Conservation (phyloP, 2,329 filamentous ascomycete genomes). For the Colletotrichum euphorbiae region DNA sequence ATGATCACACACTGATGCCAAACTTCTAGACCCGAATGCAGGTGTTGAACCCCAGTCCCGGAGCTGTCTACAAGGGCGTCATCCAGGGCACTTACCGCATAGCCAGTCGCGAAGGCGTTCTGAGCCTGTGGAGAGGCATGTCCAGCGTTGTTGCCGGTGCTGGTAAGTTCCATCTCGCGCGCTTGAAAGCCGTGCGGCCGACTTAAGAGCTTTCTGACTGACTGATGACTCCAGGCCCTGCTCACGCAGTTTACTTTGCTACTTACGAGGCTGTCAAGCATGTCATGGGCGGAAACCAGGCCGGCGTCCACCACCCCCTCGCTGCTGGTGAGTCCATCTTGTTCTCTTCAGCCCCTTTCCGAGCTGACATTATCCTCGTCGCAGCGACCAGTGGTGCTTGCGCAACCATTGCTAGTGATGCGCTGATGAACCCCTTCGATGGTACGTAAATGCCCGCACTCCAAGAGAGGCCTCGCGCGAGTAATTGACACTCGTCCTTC, state of each 20-base stretch:
- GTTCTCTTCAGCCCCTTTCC: background rate
- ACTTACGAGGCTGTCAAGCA: constrained; percentile 99
- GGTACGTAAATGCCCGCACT: constrained; percentile 65
- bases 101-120: constrained; percentile 86
- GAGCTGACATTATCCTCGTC: background rate
- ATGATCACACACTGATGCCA: constrained; percentile 40
- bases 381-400: constrained; percentile 91
- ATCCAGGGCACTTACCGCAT: constrained; percentile 94
- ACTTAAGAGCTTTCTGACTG: background rate
- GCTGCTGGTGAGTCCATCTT: constrained; percentile 80
- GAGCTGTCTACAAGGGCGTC: constrained; percentile 87
- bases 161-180: constrained; percentile 65
- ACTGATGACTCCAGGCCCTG: constrained; percentile 74
- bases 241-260: constrained; percentile 97
- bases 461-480: background rate
- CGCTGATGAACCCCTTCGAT: constrained; percentile 99
- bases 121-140: constrained; percentile 95
- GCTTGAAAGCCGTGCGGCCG: background rate
- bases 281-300: constrained; percentile 90
- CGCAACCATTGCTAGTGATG: constrained; percentile 96
- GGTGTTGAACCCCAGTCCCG: constrained; percentile 85
- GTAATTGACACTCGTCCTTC: constrained; percentile 3
- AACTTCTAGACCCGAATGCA: constrained; percentile 90
- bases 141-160: constrained; percentile 96
- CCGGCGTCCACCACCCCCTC: constrained; percentile 88